Evolutionary conservation across 139 green algal species (phyloP), one percentile per base, ranked within the genome.

Genomic region (Astrephomene gubernaculifera): DNA sequence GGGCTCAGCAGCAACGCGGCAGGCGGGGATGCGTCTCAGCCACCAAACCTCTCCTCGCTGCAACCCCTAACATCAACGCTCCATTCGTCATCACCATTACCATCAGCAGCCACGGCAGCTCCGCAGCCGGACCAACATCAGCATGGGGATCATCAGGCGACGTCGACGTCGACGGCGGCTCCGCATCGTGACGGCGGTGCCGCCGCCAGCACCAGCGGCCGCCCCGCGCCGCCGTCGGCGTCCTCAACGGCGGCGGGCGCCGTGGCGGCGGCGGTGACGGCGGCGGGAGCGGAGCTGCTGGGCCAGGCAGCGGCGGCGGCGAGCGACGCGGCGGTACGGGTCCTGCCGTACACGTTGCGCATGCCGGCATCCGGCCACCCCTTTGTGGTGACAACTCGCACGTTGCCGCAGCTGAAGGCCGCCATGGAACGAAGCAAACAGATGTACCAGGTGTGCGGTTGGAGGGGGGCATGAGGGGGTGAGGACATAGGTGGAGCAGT

Each of bases 351-450:
- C 68, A 80, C 86, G 35, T 68, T 90, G 54, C 73, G 81, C 41
- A 87, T 82, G 81, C 87, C 87, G 19, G 36, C 0, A 0, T 24
- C 27, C 17, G 87, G 87, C 8, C n/a, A n/a, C n/a, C 83, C 87
- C 0, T 88, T 76, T 53, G 78, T 83, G 36, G 87, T 91, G 36
- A 91, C 87, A 4, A 43, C 83, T 9, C 64, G 89, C 35, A 91
- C 83, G 19, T 33, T 89, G 79, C 83, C 83, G 21, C 83, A 89
- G 83, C 83, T 91, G 52, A 31, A 65, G 0, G 72, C 79, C 0
- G 39, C 71, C 8, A 41, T 91, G 79, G 61, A 69, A 44, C 52
- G 53, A 44, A 76, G 43, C 0, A 57, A 83, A 19, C n/a, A 64
- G 2, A 79, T 61, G 27, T 81, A 76, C 33, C 76, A 67, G 82